Conservation (phyloP, 768 basidiomycete species). For the Gymnopilus dilepis region DNA sequence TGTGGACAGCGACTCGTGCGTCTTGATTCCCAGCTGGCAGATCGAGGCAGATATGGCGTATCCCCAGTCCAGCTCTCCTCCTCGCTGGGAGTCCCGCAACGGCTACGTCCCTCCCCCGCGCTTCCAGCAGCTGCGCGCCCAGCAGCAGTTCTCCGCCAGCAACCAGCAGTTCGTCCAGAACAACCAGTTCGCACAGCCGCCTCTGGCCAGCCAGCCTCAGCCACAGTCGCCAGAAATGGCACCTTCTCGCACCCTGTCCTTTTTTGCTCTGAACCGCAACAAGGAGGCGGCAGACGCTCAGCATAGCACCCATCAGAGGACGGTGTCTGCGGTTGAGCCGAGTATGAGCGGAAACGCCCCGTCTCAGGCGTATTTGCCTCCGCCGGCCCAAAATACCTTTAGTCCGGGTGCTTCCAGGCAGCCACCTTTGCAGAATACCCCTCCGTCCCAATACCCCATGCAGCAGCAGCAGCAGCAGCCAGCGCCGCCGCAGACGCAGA, state of each 20-base stretch:
- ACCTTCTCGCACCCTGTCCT: slow-evolving; percentile 65
- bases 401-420: slow-evolving; percentile 10
- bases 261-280: slow-evolving; percentile 62
- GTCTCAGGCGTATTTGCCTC: slow-evolving; percentile 22
- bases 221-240: slow-evolving; percentile 27
- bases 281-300: slow-evolving; percentile 38
- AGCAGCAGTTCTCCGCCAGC: slow-evolving; percentile 19
- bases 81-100: slow-evolving; percentile 32
- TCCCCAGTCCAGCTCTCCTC: slow-evolving; percentile 31
- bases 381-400: slow-evolving; percentile 18
- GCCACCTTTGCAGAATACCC: slow-evolving; percentile 22
- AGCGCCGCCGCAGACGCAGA: slow-evolving; percentile 9
- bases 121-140: slow-evolving; percentile 33
- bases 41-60: slow-evolving; percentile 25
- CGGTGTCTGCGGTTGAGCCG: slow-evolving; percentile 11
- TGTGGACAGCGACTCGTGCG: background rate
- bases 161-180: background rate
- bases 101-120: slow-evolving; percentile 37
- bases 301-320: slow-evolving; percentile 21
- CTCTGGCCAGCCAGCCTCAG: slow-evolving; percentile 9
- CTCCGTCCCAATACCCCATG: slow-evolving; percentile 11
- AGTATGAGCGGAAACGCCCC: slow-evolving; percentile 8
- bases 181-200: background rate
- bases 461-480: slow-evolving; percentile 13
- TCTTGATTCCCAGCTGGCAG: slow-evolving; percentile 14